These are phyloP conservation scores for Tremella fuciformis DNA, from an alignment of 768 basidiomycete species.

Conservation along the genomic window DNA sequence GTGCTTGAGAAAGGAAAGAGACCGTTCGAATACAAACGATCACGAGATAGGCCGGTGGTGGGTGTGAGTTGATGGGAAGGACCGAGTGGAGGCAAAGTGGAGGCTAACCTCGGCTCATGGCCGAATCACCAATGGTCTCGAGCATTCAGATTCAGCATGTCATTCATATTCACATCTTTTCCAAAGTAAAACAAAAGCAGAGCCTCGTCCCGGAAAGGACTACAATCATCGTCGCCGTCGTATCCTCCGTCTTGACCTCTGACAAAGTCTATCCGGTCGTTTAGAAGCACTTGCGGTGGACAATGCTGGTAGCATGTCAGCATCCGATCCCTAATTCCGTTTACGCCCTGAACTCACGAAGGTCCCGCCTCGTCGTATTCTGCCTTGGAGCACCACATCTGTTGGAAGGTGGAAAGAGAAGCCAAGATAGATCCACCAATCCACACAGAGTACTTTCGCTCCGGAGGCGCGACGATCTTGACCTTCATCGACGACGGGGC, in stretches of 20 bases:
- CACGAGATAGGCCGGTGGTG: no score
- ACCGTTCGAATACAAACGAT: no score
- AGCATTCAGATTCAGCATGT: no score
- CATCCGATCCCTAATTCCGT: background rate
- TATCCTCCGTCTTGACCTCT: background rate
- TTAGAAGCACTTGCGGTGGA: constrained; percentile 54
- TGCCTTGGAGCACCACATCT: constrained; percentile 56
- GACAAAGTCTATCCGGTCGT: constrained; percentile 5
- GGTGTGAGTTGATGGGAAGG: no score
- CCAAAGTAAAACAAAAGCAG: no score
- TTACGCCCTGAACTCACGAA: background rate
- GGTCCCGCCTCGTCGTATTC: constrained; percentile 68
- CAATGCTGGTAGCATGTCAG: constrained; percentile 44
- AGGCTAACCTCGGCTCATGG: no score
- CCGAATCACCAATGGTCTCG: no score
- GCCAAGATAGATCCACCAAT: constrained; percentile 64
- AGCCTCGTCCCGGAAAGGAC: no score
- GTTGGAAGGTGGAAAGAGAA: constrained; percentile 87
- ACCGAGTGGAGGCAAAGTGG: no score
- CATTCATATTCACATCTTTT: no score
- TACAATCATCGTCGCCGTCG: constrained; percentile 5
- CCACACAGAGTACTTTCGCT: constrained; percentile 95
- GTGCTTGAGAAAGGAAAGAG: no score
- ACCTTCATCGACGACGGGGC: constrained; percentile 90
- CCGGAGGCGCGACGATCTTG: constrained; percentile 89